Evolutionary conservation across 495 filamentous ascomycete genomes (phyloP).

Genomic region (Neurospora sublineolata): DNA sequence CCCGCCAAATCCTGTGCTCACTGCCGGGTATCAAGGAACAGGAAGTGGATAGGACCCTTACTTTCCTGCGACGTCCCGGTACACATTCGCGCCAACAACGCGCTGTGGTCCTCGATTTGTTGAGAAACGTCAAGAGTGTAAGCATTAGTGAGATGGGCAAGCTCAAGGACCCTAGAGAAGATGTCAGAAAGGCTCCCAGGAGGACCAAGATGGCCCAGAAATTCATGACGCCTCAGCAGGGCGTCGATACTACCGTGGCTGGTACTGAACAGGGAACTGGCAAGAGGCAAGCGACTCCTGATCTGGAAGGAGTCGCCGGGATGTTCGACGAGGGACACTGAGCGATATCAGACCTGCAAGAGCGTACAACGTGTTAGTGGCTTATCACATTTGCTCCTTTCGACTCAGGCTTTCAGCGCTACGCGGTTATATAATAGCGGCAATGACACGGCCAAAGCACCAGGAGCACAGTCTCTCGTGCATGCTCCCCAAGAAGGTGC

Average conservation of each 20-base stretch:
- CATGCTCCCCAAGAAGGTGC: background rate
- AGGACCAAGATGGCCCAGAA: conserved; percentile 47
- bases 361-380: background rate
- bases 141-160: conserved; percentile 90
- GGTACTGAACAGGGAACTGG: conserved; percentile 4
- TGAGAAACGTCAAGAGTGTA: conserved; percentile 75
- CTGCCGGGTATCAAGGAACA: conserved; percentile 41
- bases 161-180: conserved; percentile 39
- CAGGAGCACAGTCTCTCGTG: background rate
- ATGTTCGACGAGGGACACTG: conserved; percentile 27
- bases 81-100: conserved; percentile 61
- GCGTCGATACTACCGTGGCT: background rate
- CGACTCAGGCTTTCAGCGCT: background rate
- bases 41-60: conserved; percentile 51
- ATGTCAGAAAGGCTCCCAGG: background rate
- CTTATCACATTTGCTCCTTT: background rate
- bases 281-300: conserved; percentile 19
- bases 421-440: background rate
- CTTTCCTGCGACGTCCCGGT: conserved; percentile 36
- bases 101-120: conserved; percentile 71
- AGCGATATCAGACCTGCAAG: background rate
- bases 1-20: conserved; percentile 41
- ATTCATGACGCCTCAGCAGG: conserved; percentile 34
- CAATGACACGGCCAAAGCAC: background rate
- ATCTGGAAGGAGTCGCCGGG: conserved; percentile 31